Evolutionary conservation across 1,284 basidiomycete genomes (phyloP).

Genomic region (Boletus semigastroideus): DNA sequence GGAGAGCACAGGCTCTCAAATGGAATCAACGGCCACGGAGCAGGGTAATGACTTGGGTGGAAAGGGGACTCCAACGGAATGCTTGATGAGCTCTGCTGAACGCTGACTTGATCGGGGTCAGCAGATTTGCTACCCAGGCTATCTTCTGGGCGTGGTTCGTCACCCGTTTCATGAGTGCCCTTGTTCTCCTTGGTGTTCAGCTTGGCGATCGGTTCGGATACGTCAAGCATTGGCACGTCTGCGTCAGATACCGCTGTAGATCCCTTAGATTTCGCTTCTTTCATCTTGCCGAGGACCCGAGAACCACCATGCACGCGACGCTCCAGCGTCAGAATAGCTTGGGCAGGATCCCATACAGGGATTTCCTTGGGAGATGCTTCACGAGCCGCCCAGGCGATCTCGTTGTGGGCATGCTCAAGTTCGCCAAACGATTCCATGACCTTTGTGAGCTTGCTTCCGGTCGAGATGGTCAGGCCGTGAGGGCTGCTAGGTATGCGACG

Average conservation of each 20-base stretch:
- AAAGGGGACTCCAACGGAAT: conserved; percentile 12
- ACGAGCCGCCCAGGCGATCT: conserved; percentile 37
- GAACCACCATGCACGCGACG: conserved; percentile 3
- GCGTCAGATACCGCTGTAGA: background rate
- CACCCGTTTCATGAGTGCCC: background rate
- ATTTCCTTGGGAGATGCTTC: conserved; percentile 39
- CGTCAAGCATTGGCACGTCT: background rate
- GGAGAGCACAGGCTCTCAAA: conserved; percentile 8
- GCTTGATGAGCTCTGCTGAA: background rate
- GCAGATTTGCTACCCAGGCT: background rate
- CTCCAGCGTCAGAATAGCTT: conserved; percentile 26
- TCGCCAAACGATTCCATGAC: conserved; percentile 40
- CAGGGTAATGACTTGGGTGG: conserved; percentile 18
- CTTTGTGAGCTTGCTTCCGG: conserved; percentile 39
- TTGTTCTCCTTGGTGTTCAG: background rate
- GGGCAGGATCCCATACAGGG: conserved; percentile 29
- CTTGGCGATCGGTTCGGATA: background rate
- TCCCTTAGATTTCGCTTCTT: too few species aligned
- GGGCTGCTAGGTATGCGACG: conserved; percentile 23
- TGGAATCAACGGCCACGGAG: conserved; percentile 21
- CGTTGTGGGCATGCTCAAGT: conserved; percentile 31
- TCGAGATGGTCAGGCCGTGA: conserved; percentile 27
- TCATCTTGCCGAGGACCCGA: background rate
- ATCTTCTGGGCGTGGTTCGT: background rate
- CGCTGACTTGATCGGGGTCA: background rate